A percentile compares a stretch with the other conserved stretches of the same genome.
phyloP scores from a whole-genome alignment of 108 stramenopile genomes.

The Poteriospumella lacustris region DNA sequence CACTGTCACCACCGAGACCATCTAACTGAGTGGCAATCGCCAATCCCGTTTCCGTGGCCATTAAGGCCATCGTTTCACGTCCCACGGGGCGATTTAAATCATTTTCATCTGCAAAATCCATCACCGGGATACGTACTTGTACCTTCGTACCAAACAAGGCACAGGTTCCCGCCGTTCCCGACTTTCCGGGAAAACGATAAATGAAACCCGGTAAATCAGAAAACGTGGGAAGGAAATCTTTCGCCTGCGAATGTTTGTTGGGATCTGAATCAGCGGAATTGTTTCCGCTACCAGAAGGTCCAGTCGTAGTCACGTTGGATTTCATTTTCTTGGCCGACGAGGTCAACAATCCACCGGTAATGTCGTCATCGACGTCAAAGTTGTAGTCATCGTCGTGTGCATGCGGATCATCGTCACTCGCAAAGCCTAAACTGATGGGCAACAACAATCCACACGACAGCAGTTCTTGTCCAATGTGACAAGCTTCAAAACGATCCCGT shows the following conservation, averaged over 20 bases:
- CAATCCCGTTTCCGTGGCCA: background rate
- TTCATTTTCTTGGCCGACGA: too few relatives aligned
- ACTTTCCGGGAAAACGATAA: conserved; percentile 19
- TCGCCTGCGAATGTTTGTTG: too few relatives aligned
- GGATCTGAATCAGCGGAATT: too few relatives aligned
- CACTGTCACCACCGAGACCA: background rate
- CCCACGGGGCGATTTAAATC: background rate
- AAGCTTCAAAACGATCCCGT: conserved; percentile 17
- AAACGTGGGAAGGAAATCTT: background rate
- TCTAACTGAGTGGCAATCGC: background rate
- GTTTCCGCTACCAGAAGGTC: too few relatives aligned
- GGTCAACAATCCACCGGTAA: too few relatives aligned
- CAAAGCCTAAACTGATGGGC: conserved; percentile 10
- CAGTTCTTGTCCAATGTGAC: conserved; percentile 24
- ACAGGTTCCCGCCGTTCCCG: background rate
- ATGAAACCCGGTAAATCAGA: background rate
- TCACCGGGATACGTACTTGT: background rate
- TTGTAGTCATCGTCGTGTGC: too few relatives aligned
- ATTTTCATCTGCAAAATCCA: background rate
- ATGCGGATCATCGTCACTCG: background rate
- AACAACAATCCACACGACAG: background rate
- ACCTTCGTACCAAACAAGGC: conserved; percentile 16
- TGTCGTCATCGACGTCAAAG: too few relatives aligned
- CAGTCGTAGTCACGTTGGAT: too few relatives aligned
- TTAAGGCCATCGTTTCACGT: background rate